These are phyloP conservation scores for Neohortaea acidophila DNA, from an alignment of 495 filamentous ascomycete genomes.

Conservation along the genomic window DNA sequence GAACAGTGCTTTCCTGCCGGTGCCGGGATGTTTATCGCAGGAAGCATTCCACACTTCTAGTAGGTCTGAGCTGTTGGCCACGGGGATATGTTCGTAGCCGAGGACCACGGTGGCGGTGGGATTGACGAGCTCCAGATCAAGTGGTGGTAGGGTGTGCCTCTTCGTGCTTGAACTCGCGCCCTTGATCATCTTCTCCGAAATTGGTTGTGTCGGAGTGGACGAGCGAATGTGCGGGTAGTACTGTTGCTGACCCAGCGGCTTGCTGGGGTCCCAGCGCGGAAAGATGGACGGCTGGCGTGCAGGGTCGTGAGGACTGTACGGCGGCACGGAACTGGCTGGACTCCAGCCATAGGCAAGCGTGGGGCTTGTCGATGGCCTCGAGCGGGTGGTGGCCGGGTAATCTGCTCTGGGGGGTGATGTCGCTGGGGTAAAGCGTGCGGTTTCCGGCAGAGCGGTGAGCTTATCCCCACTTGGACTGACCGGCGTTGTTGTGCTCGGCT, in stretches of 20 bases:
- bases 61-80: slow-evolving; percentile 6
- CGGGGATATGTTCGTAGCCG: slow-evolving; percentile 15
- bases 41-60: slow-evolving; percentile 10
- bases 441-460: neutral
- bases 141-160: slow-evolving; percentile 1
- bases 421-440: neutral
- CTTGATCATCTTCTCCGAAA: slow-evolving; percentile 11
- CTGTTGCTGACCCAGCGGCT: slow-evolving; percentile 7
- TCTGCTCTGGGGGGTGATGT: slow-evolving; percentile 1
- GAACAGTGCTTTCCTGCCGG: slow-evolving; percentile 9
- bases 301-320: too few species aligned
- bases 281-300: slow-evolving; percentile 13
- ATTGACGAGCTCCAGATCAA: slow-evolving; percentile 9
- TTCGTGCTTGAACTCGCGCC: slow-evolving; percentile 1
- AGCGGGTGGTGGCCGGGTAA: slow-evolving; percentile 1
- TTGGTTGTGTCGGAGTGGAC: slow-evolving; percentile 2
- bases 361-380: neutral
- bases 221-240: slow-evolving; percentile 8
- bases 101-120: slow-evolving; percentile 9
- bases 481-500: too few species aligned
- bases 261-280: slow-evolving; percentile 11
- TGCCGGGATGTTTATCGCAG: neutral
- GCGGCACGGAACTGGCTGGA: neutral
- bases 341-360: slow-evolving; percentile 3
- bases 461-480: neutral